Evolutionary conservation across 148 eudicot genomes (phyloP).

Genomic region (Rhododendron simsii): DNA sequence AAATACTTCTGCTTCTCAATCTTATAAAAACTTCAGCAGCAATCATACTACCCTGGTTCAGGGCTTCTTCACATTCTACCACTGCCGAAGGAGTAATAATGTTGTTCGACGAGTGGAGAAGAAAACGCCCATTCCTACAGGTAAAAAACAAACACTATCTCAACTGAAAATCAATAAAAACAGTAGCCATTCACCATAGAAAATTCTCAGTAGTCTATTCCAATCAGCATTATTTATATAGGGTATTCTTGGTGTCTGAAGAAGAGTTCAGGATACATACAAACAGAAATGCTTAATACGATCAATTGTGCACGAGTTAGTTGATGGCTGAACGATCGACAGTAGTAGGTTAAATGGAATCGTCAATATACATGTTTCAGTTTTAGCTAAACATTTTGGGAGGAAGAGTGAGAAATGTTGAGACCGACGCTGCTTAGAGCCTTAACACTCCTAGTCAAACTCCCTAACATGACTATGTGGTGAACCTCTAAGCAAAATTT

Average conservation of each 20-base stretch:
- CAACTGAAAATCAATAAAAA: neutral
- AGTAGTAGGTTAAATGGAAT: neutral
- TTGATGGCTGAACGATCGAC: neutral
- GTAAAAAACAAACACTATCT: slow-evolving; percentile 7
- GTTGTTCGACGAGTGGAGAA: slow-evolving; percentile 73
- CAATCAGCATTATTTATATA: neutral
- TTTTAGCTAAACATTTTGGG: neutral
- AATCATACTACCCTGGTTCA: slow-evolving; percentile 72
- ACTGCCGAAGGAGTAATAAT: slow-evolving; percentile 48
- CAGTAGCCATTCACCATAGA: neutral
- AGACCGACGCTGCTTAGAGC: neutral
- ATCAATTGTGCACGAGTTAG: neutral
- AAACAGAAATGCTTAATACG: neutral
- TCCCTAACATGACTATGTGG: neutral
- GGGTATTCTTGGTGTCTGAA: neutral
- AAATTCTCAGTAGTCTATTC: neutral
- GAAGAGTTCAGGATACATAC: neutral
- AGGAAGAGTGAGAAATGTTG: neutral
- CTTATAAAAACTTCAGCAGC: slow-evolving; percentile 69
- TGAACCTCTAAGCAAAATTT: neutral
- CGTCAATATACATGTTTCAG: neutral
- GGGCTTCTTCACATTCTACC: slow-evolving; percentile 76
- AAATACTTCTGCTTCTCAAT: slow-evolving; percentile 75
- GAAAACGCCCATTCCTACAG: slow-evolving; percentile 82
- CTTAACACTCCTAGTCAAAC: neutral